phyloP scores from a whole-genome alignment of 768 basidiomycete genomes.

The Mrakia hoshinonis region DNA sequence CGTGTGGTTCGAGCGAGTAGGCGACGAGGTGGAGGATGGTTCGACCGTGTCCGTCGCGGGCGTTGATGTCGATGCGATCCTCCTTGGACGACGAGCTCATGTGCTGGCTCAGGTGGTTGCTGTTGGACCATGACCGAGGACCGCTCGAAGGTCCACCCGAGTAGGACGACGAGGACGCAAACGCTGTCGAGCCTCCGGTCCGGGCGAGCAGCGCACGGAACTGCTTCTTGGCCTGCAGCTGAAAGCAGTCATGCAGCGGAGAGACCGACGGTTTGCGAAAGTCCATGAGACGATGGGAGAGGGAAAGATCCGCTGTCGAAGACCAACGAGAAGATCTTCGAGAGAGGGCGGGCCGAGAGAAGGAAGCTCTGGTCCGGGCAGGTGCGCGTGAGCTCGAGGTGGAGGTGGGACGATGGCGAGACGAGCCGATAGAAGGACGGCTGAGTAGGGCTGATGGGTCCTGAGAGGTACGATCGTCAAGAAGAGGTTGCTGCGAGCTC shows the following conservation, averaged over 20 bases:
- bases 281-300: constrained; percentile 30
- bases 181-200: constrained; percentile 40
- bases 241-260: constrained; percentile 62
- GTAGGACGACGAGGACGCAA: constrained; percentile 43
- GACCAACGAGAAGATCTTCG: too few species aligned
- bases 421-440: too few species aligned
- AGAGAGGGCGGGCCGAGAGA: neutral
- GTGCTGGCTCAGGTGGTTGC: constrained; percentile 28
- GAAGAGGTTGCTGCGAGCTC: too few species aligned
- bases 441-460: too few species aligned
- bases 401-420: too few species aligned
- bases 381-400: too few species aligned
- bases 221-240: constrained; percentile 60
- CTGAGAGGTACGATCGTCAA: too few species aligned
- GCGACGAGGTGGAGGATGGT: constrained; percentile 78
- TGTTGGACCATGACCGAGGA: constrained; percentile 33
- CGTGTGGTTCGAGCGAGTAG: constrained; percentile 47
- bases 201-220: constrained; percentile 65
- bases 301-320: too few species aligned
- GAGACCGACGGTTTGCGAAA: neutral
- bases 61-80: constrained; percentile 38
- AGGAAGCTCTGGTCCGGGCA: neutral
- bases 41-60: constrained; percentile 42
- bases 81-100: neutral
- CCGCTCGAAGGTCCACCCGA: constrained; percentile 48